Conservation (phyloP, 2,329 filamentous ascomycete species). For the Capronia coronata region DNA sequence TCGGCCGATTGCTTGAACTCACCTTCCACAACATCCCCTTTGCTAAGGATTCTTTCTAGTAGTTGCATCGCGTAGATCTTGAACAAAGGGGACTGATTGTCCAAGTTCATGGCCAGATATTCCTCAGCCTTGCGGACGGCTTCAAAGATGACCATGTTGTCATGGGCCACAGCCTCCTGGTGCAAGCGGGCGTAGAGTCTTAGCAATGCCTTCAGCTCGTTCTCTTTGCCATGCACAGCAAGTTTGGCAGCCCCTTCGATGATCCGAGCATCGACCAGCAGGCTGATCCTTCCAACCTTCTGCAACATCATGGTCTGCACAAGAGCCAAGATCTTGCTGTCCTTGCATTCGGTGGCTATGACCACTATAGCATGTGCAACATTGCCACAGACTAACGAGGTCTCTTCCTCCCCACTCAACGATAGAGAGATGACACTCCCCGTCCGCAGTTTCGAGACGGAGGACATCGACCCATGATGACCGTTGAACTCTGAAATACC, state of each 20-base stretch:
- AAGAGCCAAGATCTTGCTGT: conserved; percentile 87
- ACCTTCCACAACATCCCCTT: conserved; percentile 74
- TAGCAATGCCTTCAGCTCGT: conserved; percentile 78
- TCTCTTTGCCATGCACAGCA: conserved; percentile 66
- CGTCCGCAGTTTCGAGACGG: conserved; percentile 45
- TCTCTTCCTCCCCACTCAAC: conserved; percentile 70
- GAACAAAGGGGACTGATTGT: conserved; percentile 65
- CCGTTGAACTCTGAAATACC: conserved; percentile 25
- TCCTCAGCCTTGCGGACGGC: conserved; percentile 75
- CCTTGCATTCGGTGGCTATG: conserved; percentile 73
- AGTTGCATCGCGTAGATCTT: conserved; percentile 77
- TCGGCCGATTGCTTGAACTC: conserved; percentile 70
- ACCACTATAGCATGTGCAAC: conserved; percentile 93
- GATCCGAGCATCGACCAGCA: conserved; percentile 74
- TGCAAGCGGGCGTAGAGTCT: conserved; percentile 74
- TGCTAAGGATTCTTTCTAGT: conserved; percentile 79
- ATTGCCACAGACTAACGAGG: conserved; percentile 68
- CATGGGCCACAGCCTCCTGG: conserved; percentile 64
- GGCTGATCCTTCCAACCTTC: conserved; percentile 80
- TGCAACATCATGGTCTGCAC: conserved; percentile 96
- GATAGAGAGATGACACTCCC: conserved; percentile 76
- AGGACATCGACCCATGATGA: conserved; percentile 25
- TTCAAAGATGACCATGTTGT: conserved; percentile 59
- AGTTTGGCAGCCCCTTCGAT: conserved; percentile 74
- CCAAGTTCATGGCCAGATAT: conserved; percentile 65